Base-by-base conservation (phyloP, 164 flowering plant species). In the Vitis riparia region DNA sequence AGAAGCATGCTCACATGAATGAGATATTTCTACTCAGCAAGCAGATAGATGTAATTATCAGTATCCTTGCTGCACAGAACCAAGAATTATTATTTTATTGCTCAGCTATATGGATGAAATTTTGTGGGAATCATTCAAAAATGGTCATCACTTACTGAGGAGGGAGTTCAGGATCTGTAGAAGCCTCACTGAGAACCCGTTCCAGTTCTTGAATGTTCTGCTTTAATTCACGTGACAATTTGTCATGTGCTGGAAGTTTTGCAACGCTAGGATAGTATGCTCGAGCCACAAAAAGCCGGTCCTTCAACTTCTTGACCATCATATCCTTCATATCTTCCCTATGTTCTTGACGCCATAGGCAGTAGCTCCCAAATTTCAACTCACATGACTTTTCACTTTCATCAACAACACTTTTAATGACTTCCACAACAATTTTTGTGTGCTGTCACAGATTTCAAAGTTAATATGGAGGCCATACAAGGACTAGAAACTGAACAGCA, bases 251-350 rank as follows among this genome's bases (percentile, higher is more conserved):
- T 61, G 89, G 95, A 79, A 91, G 84, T 73, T 96, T 96, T 52
- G 99, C 98, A 78, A 96, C 86, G 71, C 84, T 96, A 19, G 99
- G 99, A 80, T 71, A 96, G 69, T 93, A 96, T 47, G 99, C 93
- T 64, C 99, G 82, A 56, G 97, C 97, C 57, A 93, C 94, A 78
- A 90, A 96, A 67, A 96, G 89, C 67, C 76, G 83, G 78, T 96
- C 97, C 80, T 96, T 96, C 81, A 96, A 71, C 80, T 77, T 87
- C 84, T 89, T 96, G 73, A 96, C 93, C 72, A 83, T 80, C 37
- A 72, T 67, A 72, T 96, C 99, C 62, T 85, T 82, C 92, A 91
- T 89, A 27, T 77, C 86, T 81, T 86, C 95, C 67, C 74, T 91
- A 61, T 90, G 87, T 73, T 88, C 90, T 67, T 77, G 71, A 50